Base-by-base conservation (phyloP, 306 rosid species). In the Inga oerstediana region DNA sequence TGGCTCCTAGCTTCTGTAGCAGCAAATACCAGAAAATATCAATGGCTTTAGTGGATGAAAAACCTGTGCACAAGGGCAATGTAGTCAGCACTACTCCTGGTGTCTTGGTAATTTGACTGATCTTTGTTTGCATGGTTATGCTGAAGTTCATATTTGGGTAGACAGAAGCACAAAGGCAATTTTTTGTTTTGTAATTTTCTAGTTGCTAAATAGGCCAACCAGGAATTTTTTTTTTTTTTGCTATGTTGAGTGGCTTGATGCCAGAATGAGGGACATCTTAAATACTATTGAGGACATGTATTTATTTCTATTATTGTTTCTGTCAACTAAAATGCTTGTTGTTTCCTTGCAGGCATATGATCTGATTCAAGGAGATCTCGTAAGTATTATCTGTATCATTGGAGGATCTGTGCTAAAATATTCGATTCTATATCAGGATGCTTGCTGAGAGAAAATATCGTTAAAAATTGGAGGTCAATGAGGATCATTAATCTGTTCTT, bases 301-400 rank as follows among this genome's bases (percentile, higher is more conserved):
- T 49, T 8, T 70, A 24, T 10, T 79, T 82, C 22, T 59, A 48
- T 66, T 52, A 6, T 68, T 80, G 77, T 68, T 80, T 79, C 24
- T 72, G 70, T 11, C 10, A 46, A 88, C 83, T 59, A 24, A 72
- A 4, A 3, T 66, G 22, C 20, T 43, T 41, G 2, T 81, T 59
- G 2, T 74, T 80, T 67, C 58, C 83, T 65, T 84, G 89, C 92
- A 93, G 99, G 97, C 93, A 22, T 92, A 89, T 86, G 97, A 96
- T 62, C 90, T 96, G 77, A 85, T 96, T 90, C 99, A 96, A 89
- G 99, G 98, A 80, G 94, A 85, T 79, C 96, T 91, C 49, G 99
- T 96, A 88, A 91, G 98, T 86, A 76, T 74, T 82, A 12, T 79
- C 45, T 75, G 72, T 66, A 71, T 67, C 24, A 16, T 46, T 13